These are phyloP conservation scores for Poa annua DNA, from an alignment of 176 grass and related monocot genomes.

Conservation along the genomic window DNA sequence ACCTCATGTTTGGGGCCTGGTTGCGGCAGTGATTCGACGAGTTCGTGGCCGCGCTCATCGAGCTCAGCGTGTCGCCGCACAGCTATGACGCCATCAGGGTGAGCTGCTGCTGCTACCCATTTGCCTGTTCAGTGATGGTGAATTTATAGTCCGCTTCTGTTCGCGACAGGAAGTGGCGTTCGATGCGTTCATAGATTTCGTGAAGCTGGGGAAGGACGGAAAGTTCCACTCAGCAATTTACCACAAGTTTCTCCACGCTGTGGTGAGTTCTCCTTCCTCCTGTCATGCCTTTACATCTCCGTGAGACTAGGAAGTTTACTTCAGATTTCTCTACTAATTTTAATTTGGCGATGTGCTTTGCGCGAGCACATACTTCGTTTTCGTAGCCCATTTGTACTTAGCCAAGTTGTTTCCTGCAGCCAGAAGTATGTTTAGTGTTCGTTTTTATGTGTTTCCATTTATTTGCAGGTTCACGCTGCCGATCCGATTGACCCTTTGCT, in stretches of 20 bases:
- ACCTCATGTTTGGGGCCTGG: slow-evolving; percentile 72
- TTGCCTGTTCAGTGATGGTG: neutral
- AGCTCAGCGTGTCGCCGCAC: slow-evolving; percentile 49
- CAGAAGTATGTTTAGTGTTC: slow-evolving; percentile 29
- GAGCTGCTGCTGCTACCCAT: neutral
- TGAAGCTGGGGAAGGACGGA: slow-evolving; percentile 84
- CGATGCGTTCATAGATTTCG: slow-evolving; percentile 89
- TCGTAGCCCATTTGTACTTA: neutral
- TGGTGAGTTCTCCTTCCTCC: slow-evolving; percentile 52
- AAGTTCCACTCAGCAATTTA: slow-evolving; percentile 75
- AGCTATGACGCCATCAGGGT: slow-evolving; percentile 65
- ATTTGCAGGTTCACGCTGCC: slow-evolving; percentile 60
- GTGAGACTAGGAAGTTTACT: neutral
- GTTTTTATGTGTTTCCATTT: slow-evolving; percentile 18
- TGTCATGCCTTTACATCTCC: neutral
- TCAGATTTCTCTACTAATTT: neutral
- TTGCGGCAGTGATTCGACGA: slow-evolving; percentile 73
- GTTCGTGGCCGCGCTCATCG: slow-evolving; percentile 61
- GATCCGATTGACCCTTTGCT: slow-evolving; percentile 58
- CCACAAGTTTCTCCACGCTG: slow-evolving; percentile 65
- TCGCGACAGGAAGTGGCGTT: slow-evolving; percentile 73
- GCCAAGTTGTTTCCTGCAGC: slow-evolving; percentile 12
- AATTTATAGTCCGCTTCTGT: neutral
- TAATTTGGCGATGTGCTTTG: neutral
- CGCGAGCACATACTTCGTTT: neutral